Evolutionary conservation across 176 grass and related monocot genomes (phyloP).

Genomic region (Rhynchospora pubera): DNA sequence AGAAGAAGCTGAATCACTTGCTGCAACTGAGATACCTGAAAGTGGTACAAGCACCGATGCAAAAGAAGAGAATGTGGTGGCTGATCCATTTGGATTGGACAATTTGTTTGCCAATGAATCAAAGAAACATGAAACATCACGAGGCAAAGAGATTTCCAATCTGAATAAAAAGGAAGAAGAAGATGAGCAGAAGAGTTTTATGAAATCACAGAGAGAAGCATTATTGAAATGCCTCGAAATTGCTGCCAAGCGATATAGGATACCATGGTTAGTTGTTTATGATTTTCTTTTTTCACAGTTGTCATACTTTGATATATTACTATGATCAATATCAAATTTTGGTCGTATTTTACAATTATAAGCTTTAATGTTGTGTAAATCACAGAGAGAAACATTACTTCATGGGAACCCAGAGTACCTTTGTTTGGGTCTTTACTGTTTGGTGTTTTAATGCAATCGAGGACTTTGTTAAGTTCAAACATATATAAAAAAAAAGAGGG

Average conservation of each 20-base stretch:
- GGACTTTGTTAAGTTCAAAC: background rate
- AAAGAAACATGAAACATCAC: conserved; percentile 44
- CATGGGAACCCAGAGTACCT: background rate
- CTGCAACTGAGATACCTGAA: conserved; percentile 35
- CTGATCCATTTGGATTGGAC: conserved; percentile 88
- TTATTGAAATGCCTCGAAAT: conserved; percentile 79
- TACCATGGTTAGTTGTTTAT: conserved; percentile 49
- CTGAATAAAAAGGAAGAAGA: conserved; percentile 37
- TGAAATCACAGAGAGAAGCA: conserved; percentile 63
- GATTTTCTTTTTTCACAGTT: background rate
- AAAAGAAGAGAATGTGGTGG: conserved; percentile 23
- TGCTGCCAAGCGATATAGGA: conserved; percentile 73
- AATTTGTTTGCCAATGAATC: conserved; percentile 42
- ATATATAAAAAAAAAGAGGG: too few relatives aligned
- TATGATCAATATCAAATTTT: background rate
- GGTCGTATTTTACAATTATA: background rate
- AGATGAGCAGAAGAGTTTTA: conserved; percentile 42
- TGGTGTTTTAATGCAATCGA: background rate
- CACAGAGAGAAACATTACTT: background rate
- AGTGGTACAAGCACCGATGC: background rate
- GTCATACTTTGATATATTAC: background rate
- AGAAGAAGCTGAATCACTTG: conserved; percentile 49
- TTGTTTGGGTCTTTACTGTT: background rate
- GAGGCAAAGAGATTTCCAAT: conserved; percentile 29
- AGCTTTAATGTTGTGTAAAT: background rate